Evolutionary conservation across 345 rosid species (phyloP).

Genomic region (Rhodomyrtus tomentosa): DNA sequence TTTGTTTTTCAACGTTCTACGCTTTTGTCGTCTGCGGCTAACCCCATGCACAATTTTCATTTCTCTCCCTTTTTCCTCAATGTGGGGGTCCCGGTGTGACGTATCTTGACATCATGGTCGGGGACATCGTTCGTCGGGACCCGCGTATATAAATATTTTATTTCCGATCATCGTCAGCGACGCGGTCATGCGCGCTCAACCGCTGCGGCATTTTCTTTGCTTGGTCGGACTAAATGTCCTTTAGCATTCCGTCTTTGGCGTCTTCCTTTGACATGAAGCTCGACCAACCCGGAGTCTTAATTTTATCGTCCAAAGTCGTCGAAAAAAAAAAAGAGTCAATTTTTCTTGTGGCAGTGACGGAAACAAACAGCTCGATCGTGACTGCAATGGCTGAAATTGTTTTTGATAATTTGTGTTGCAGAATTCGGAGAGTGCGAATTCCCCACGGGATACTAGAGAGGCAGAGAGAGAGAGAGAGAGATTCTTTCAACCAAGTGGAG

Average conservation of each 20-base stretch:
- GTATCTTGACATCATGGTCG: neutral
- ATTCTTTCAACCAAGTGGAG: neutral
- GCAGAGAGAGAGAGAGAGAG: neutral
- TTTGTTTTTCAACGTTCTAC: neutral
- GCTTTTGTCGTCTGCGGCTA: neutral
- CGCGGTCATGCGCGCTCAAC: neutral
- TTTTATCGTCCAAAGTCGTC: neutral
- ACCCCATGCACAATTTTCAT: neutral
- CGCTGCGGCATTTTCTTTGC: neutral
- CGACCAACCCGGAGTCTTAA: neutral
- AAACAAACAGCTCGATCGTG: neutral
- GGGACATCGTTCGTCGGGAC: no score
- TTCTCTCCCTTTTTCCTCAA: neutral
- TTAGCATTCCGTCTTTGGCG: neutral
- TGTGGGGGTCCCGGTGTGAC: neutral
- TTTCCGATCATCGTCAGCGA: neutral
- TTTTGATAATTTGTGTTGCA: constrained; percentile 6
- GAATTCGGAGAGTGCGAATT: constrained; percentile 42
- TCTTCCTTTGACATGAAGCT: neutral
- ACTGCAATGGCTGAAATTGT: neutral
- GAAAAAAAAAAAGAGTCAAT: neutral
- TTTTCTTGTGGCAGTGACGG: neutral
- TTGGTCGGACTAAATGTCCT: neutral
- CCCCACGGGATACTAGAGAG: constrained; percentile 27
- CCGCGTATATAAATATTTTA: no score